Conservation (phyloP, 768 basidiomycete genomes). For the Kockovaella imperatae region DNA sequence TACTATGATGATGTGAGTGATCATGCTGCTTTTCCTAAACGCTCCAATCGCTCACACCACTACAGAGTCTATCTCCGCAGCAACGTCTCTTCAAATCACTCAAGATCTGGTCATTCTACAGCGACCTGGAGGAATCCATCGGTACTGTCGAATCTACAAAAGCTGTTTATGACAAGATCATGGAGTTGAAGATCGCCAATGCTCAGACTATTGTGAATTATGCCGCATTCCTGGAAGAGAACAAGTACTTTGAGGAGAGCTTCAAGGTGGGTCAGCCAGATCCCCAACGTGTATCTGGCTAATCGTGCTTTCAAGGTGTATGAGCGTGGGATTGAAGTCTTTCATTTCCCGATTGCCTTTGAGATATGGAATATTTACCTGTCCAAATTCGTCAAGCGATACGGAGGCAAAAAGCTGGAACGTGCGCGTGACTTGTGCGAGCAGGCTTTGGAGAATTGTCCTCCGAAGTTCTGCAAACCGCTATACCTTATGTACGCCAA, state of each 20-base stretch:
- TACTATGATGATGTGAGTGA: constrained; percentile 84
- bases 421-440: constrained; percentile 96
- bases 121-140: constrained; percentile 94
- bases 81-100: constrained; percentile 90
- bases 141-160: constrained; percentile 88
- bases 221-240: constrained; percentile 92
- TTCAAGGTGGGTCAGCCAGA: constrained; percentile 62
- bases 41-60: too few species aligned
- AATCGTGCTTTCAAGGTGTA: constrained; percentile 57
- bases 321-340: constrained; percentile 91
- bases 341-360: constrained; percentile 95
- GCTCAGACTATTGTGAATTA: constrained; percentile 97
- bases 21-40: too few species aligned
- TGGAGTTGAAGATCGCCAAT: constrained; percentile 94
- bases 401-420: constrained; percentile 88
- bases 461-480: constrained; percentile 86
- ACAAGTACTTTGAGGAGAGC: constrained; percentile 95
- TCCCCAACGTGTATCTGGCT: not conserved
- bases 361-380: constrained; percentile 99
- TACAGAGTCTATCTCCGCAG: constrained; percentile 81
- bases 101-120: constrained; percentile 98
- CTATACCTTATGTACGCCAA: constrained; percentile 94
- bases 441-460: constrained; percentile 93
- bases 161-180: constrained; percentile 87
- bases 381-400: constrained; percentile 92